Conservation (phyloP, 139 green algal genomes). For the Chlamydomonas eustigma region DNA sequence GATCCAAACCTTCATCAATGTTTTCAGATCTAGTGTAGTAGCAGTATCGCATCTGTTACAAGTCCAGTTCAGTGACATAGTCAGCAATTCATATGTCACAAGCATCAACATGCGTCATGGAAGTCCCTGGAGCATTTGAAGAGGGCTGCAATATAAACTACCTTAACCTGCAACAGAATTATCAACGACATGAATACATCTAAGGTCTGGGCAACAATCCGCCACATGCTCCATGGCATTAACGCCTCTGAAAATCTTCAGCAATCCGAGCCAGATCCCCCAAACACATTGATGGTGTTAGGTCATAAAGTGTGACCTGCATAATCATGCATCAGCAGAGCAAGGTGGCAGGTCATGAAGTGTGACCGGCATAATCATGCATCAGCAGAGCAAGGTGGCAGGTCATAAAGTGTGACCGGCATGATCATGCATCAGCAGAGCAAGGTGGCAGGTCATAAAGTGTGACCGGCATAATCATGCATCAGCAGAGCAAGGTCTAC, state of each 20-base stretch:
- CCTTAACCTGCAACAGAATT: too few species aligned
- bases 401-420: constrained; percentile 35
- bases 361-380: not conserved
- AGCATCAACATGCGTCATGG: too few species aligned
- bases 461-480: not conserved
- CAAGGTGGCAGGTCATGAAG: not conserved
- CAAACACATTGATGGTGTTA: constrained; percentile 38
- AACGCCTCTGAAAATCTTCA: constrained; percentile 28
- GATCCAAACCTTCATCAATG: too few species aligned
- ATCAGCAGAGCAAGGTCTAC: constrained; percentile 20
- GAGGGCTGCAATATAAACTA: too few species aligned
- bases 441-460: not conserved
- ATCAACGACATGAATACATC: too few species aligned
- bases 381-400: constrained; percentile 32
- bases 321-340: not conserved
- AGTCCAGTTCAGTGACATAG: too few species aligned
- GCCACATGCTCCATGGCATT: too few species aligned
- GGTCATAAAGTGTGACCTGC: constrained; percentile 36
- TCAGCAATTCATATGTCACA: too few species aligned
- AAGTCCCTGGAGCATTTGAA: too few species aligned
- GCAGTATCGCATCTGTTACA: too few species aligned
- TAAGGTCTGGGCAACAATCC: too few species aligned
- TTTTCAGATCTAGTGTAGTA: too few species aligned
- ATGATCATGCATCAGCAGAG: not conserved
- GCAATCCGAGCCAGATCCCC: constrained; percentile 25